phyloP scores from a whole-genome alignment of 2,329 filamentous ascomycete species.

The Orbilia brochopaga region DNA sequence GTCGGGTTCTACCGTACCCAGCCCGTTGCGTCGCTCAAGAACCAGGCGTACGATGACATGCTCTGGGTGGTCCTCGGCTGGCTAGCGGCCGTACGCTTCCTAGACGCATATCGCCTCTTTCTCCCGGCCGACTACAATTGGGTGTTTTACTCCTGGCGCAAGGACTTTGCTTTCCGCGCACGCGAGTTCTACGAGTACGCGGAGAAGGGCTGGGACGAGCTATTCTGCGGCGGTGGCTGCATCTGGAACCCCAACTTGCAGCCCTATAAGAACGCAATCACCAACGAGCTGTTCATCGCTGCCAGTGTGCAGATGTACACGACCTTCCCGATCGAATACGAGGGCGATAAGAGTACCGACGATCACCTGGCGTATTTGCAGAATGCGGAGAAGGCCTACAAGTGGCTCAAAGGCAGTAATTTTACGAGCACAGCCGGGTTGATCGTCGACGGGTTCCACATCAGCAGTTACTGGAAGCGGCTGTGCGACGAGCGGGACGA shows the following conservation, averaged over 20 bases:
- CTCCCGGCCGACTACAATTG: conserved; percentile 30
- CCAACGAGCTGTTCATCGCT: conserved; percentile 86
- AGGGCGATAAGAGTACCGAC: conserved; percentile 24
- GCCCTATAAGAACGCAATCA: conserved; percentile 96
- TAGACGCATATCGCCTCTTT: conserved; percentile 57
- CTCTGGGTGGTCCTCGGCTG: conserved; percentile 93
- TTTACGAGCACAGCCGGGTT: conserved; percentile 80
- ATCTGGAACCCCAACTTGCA: conserved; percentile 78
- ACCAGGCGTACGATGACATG: conserved; percentile 89
- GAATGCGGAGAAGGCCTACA: conserved; percentile 77
- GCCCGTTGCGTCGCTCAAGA: conserved; percentile 74
- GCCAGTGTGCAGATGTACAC: conserved; percentile 89
- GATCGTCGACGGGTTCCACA: conserved; percentile 87
- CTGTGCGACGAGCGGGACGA: conserved; percentile 81
- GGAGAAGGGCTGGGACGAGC: conserved; percentile 77
- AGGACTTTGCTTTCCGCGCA: conserved; percentile 80
- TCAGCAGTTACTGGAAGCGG: conserved; percentile 68
- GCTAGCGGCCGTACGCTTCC: conserved; percentile 81
- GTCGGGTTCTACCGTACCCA: conserved; percentile 85
- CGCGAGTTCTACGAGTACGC: conserved; percentile 85
- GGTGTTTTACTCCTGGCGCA: conserved; percentile 64
- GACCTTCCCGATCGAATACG: conserved; percentile 68
- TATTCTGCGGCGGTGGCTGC: conserved; percentile 85
- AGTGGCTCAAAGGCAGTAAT: conserved; percentile 77
- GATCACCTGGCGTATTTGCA: conserved; percentile 70